Evolutionary conservation across 345 rosid genomes (phyloP).

Genomic region (Salix suchowensis): DNA sequence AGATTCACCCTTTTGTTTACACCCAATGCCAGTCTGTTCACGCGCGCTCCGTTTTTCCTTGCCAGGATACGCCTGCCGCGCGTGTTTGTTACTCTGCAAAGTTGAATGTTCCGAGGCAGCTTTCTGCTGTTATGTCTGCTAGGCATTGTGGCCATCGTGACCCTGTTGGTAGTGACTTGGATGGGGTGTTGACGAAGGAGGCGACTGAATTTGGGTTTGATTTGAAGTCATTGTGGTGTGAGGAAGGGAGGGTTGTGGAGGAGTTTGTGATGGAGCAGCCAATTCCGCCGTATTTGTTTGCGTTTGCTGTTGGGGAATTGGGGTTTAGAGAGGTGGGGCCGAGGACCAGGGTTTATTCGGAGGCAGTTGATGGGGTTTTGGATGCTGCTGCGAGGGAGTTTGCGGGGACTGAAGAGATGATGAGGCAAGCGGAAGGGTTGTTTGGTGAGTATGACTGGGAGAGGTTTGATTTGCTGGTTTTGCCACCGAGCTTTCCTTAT

Average conservation of each 20-base stretch:
- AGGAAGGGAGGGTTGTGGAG: conserved; percentile 73
- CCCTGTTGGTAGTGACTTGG: conserved; percentile 45
- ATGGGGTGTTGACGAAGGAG: conserved; percentile 1
- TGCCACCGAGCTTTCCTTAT: conserved; percentile 91
- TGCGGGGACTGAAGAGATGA: conserved; percentile 87
- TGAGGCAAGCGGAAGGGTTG: conserved; percentile 70
- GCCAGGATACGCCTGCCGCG: conserved; percentile 94
- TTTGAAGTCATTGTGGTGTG: conserved; percentile 48
- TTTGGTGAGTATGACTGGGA: conserved; percentile 88
- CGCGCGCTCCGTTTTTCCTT: conserved; percentile 87
- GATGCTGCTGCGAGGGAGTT: conserved; percentile 82
- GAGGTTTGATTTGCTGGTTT: conserved; percentile 74
- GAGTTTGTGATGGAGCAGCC: conserved; percentile 87
- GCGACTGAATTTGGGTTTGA: conserved; percentile 19
- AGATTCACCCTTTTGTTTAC: conserved; percentile 63
- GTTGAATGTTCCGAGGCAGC: conserved; percentile 56
- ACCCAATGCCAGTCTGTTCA: conserved; percentile 88
- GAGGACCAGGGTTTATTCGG: conserved; percentile 75
- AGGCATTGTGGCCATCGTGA: conserved; percentile 56
- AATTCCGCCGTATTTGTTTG: conserved; percentile 86
- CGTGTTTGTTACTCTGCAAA: conserved; percentile 58
- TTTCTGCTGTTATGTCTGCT: conserved; percentile 90
- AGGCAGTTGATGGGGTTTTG: conserved; percentile 47
- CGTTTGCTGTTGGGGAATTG: conserved; percentile 83
- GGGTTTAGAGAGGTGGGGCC: conserved; percentile 82